These are phyloP conservation scores for Misopates orontium DNA, from an alignment of 257 asterid genomes.

Conservation along the genomic window DNA sequence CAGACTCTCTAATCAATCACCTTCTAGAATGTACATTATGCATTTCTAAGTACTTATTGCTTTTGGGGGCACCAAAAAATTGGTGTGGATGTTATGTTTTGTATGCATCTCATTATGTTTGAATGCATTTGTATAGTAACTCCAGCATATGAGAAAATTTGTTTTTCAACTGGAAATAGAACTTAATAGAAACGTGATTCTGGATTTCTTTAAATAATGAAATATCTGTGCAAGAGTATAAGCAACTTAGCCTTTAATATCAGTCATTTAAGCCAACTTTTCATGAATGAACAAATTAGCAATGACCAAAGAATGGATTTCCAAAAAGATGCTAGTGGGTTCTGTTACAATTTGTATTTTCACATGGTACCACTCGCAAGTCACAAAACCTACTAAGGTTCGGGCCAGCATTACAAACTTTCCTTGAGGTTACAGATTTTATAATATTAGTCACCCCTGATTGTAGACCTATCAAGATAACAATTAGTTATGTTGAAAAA, in stretches of 20 bases:
- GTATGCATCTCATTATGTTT: background rate
- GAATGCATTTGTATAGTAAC: background rate
- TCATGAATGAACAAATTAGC: background rate
- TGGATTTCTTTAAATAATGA: no score
- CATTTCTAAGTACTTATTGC: slow-evolving; percentile 9
- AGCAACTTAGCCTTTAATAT: background rate
- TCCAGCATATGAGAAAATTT: background rate
- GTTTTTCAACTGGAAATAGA: background rate
- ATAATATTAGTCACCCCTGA: background rate
- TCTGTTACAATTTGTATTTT: background rate
- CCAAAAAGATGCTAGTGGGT: background rate
- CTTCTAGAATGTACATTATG: background rate
- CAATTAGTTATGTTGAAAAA: no score
- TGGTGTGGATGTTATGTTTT: background rate
- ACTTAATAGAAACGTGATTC: background rate
- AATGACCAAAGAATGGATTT: background rate
- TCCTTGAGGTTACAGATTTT: background rate
- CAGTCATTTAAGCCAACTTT: no score
- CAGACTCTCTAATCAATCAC: slow-evolving; percentile 2
- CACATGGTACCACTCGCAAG: no score
- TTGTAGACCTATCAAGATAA: no score
- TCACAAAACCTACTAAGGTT: no score
- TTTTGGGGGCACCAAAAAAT: slow-evolving; percentile 1
- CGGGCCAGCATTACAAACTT: background rate
- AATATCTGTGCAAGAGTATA: no score